Base-by-base conservation (phyloP, 2,329 filamentous ascomycete species). In the Neocatenulostroma microsporum region DNA sequence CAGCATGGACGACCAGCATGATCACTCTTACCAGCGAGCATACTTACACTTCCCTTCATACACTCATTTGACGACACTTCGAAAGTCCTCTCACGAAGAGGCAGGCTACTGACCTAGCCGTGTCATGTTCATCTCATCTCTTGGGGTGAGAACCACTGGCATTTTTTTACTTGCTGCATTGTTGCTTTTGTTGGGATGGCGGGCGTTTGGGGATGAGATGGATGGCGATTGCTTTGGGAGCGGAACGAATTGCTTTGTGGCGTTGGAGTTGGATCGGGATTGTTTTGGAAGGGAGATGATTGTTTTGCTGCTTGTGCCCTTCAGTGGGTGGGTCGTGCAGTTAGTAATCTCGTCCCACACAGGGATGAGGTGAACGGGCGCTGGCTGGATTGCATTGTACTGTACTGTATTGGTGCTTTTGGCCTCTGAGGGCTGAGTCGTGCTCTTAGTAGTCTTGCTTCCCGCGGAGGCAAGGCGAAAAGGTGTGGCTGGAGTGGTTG, bases 71-170 rank as follows among this genome's bases (percentile, higher is more conserved):
- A 14, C 8, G n/a, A 26, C 18, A 5, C 20, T 29, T 45, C 36
- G 11, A 29, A 42, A 36, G 34, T 45, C 40, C 42, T 36, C 40
- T 40, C 30, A 34, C 10, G 30, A 35, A 33, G 36, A 36, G 40
- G 42, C 42, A 34, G 30, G 42, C 40, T 23, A 15, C 29, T 30
- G 12, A 40, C 20, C 13, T 30, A 23, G 37, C 37, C 38, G 36
- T 42, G 42, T 42, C 42, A 36, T 37, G 40, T 39, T 42, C 33
- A 37, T 26, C 33, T 27, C 34, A 18, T 7, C 25, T 11, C 36
- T 25, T 26, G n/a, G n/a, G 24, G 17, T 36, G 42, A 26, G 34
- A 39, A 34, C 30, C 34, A 39, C 34, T 38, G 25, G 33, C 35
- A 42, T 32, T 4, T 35, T 30, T 30, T 42, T n/a, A n/a, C n/a